Base-by-base conservation (phyloP, 257 asterid species). In the Solanum acaule region DNA sequence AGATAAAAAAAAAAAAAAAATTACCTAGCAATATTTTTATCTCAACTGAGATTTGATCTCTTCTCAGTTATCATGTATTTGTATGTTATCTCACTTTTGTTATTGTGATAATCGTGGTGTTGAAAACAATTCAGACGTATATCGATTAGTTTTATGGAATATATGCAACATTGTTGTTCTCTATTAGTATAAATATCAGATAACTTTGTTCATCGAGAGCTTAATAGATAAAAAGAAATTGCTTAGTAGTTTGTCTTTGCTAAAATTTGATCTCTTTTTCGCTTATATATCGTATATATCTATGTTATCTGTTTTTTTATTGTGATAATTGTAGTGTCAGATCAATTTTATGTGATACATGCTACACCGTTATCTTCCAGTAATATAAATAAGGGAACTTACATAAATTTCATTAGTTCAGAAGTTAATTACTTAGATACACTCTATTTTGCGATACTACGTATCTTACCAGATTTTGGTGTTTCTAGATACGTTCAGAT, bases 151-250 rank as follows among this genome's bases (percentile, higher is more conserved):
- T 65, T 63, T n/a, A 65, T 1, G 8, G 0, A 5, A 65, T 4
- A n/a, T 2, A 65, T 65, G 71, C 31, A 4, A n/a, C 3, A 10
- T 10, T n/a, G 0, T 6, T 10, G 12, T 7, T 7, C 0, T 0
- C 2, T 10, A 11, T 2, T 25, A 65, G 8, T 65, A n/a, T n/a
- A 65, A 65, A 65, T 65, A 65, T n/a, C 1, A 11, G 1, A n/a
- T 65, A 65, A n/a, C 1, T 65, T 0, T 8, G 2, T 22, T 22
- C 27, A 9, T 61, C 27, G 1, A 22, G 6, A 61, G 1, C 5
- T 61, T 61, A 2, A 22, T 9, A 61, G 68, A 61, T 61, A 22
- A 6, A 22, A 22, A 61, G 12, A 61, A 61, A 22, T 61, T 22
- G 25, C 27, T 8, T 22, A 22, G 27, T 4, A 59, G 13, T 22